Conservation (phyloP, 768 basidiomycete species). For the Kwoniella newhampshirensis region DNA sequence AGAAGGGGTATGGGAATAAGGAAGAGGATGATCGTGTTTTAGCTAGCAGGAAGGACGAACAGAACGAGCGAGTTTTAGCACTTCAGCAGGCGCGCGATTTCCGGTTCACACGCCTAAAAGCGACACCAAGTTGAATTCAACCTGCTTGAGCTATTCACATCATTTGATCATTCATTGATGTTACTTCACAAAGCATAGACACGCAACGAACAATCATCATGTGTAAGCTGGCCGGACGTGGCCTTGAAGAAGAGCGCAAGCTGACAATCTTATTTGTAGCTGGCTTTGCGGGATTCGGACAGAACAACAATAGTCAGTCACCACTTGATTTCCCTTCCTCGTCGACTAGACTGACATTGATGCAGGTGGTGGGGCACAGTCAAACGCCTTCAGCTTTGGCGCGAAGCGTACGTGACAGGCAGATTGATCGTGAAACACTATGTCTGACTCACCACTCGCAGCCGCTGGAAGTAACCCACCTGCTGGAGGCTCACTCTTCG, state of each 20-base stretch:
- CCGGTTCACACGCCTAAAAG: no score
- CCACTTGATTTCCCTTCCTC: not conserved
- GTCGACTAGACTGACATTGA: not conserved
- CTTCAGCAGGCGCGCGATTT: no score
- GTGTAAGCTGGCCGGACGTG: slow-evolving; percentile 25
- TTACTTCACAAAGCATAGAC: no score
- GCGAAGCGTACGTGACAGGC: slow-evolving; percentile 19
- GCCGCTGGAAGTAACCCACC: slow-evolving; percentile 22
- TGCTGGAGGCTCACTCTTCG: slow-evolving; percentile 23
- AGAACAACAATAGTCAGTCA: slow-evolving; percentile 32
- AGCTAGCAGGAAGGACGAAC: not conserved
- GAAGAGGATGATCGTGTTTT: not conserved
- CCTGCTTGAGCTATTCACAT: no score
- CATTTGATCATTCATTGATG: no score
- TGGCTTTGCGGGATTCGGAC: slow-evolving; percentile 43
- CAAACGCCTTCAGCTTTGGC: slow-evolving; percentile 27
- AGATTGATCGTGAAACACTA: not conserved
- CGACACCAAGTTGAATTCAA: no score
- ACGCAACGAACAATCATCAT: slow-evolving; percentile 2
- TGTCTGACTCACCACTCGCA: slow-evolving; percentile 5
- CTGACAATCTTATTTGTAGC: slow-evolving; percentile 21
- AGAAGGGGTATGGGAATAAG: not conserved
- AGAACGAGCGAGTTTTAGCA: not conserved
- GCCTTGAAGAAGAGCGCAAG: not conserved
- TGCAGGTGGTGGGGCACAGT: slow-evolving; percentile 9